Conservation (phyloP, 2,329 filamentous ascomycete genomes). For the Fusarium pininemorale region DNA sequence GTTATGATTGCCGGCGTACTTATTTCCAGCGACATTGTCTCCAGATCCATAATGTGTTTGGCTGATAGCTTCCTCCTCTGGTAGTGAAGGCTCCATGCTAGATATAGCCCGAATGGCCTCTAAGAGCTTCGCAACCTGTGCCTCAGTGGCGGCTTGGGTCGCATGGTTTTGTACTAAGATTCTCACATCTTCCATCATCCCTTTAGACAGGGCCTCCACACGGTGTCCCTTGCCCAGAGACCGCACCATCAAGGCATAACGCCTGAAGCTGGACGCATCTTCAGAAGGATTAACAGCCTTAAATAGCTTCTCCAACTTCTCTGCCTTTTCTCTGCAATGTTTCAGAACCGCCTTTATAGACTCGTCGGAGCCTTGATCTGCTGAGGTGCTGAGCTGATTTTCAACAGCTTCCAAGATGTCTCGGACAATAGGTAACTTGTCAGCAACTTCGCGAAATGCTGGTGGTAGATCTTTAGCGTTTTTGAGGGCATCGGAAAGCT, state of each 20-base stretch:
- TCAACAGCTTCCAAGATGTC: not conserved
- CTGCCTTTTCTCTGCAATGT: not conserved
- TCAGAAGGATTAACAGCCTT: not conserved
- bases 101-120: no score
- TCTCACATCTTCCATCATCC: not conserved
- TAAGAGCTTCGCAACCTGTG: not conserved
- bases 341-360: not conserved
- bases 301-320: not conserved
- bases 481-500: not conserved
- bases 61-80: not conserved
- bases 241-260: not conserved
- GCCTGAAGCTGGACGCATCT: not conserved
- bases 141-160: not conserved
- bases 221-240: not conserved
- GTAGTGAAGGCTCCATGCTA: not conserved
- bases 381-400: not conserved
- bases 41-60: not conserved
- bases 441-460: not conserved
- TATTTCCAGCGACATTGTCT: no score
- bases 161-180: not conserved
- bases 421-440: not conserved
- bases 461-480: not conserved
- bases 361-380: no score
- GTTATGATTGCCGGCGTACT: no score
- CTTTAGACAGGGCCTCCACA: not conserved